Conservation (phyloP, 2,329 filamentous ascomycete genomes). For the Pseudogymnoascus sp. region DNA sequence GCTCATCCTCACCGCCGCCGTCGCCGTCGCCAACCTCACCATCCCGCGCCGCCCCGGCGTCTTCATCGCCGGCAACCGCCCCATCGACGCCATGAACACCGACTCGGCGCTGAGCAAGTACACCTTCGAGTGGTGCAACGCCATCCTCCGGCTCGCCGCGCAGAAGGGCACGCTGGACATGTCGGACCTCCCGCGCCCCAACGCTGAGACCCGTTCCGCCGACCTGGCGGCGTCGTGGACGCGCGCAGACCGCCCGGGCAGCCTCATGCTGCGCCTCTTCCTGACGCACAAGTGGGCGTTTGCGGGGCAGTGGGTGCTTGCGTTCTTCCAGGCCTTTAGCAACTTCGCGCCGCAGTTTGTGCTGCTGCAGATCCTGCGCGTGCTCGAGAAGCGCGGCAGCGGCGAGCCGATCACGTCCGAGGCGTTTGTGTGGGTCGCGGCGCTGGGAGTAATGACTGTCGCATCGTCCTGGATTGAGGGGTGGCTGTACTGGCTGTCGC, state of each 20-base stretch:
- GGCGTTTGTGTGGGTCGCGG: conserved; percentile 61
- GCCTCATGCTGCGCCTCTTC: conserved; percentile 53
- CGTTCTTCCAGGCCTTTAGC: conserved; percentile 33
- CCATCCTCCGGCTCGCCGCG: conserved; percentile 45
- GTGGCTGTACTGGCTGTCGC: conserved; percentile 59
- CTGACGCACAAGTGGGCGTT: conserved; percentile 49
- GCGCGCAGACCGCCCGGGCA: conserved; percentile 35
- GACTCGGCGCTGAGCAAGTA: conserved; percentile 51
- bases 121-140: conserved; percentile 56
- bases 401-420: conserved; percentile 40
- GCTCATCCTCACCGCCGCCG: conserved; percentile 35
- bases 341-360: conserved; percentile 64
- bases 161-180: conserved; percentile 53
- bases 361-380: conserved; percentile 55
- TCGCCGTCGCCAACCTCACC: conserved; percentile 41
- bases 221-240: conserved; percentile 44
- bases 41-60: conserved; percentile 62
- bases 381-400: conserved; percentile 48
- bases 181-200: conserved; percentile 52
- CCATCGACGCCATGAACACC: conserved; percentile 57
- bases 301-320: conserved; percentile 49
- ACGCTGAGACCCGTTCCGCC: conserved; percentile 44
- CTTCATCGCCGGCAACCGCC: conserved; percentile 41
- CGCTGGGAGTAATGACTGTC: conserved; percentile 52
- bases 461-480: conserved; percentile 48